phyloP scores from a whole-genome alignment of 2,329 filamentous ascomycete genomes.

The Scytalidium sp. region DNA sequence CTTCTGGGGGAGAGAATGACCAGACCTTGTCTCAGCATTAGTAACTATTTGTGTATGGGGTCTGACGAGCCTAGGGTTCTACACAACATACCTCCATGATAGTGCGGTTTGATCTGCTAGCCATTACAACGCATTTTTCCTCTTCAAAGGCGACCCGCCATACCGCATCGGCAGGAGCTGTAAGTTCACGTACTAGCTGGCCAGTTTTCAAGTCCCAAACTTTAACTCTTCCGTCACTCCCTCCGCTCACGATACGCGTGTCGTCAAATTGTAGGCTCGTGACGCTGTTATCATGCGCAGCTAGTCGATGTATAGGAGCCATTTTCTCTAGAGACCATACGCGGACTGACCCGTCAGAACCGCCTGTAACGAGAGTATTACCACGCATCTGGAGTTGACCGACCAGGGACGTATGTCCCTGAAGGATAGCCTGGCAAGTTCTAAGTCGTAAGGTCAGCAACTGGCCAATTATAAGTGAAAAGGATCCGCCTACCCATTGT shows the following conservation, averaged over 20 bases:
- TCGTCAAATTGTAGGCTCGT: conserved; percentile 98
- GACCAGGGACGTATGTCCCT: conserved; percentile 95
- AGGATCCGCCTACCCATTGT: conserved; percentile 64
- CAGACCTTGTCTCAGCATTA: conserved; percentile 64
- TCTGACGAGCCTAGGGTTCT: too few relatives aligned
- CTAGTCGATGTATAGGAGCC: conserved; percentile 88
- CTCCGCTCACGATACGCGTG: conserved; percentile 89
- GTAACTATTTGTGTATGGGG: conserved; percentile 13
- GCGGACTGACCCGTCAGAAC: conserved; percentile 91
- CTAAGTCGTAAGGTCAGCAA: conserved; percentile 46
- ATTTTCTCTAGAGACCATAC: conserved; percentile 94
- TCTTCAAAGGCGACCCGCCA: conserved; percentile 98
- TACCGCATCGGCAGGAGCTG: conserved; percentile 87
- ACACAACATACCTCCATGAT: conserved; percentile 95
- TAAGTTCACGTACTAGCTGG: conserved; percentile 84
- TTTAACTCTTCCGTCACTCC: conserved; percentile 95
- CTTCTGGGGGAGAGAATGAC: conserved; percentile 88
- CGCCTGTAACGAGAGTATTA: conserved; percentile 91
- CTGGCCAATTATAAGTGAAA: not conserved
- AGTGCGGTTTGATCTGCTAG: conserved; percentile 77
- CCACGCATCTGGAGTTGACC: conserved; percentile 95
- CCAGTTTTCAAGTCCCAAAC: conserved; percentile 97
- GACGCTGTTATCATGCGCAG: conserved; percentile 97
- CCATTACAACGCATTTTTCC: conserved; percentile 96
- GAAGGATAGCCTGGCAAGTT: conserved; percentile 75